Evolutionary conservation across 129 eudicot species (phyloP), one percentile per base, ranked within the genome.

Genomic region (Apium graveolens): DNA sequence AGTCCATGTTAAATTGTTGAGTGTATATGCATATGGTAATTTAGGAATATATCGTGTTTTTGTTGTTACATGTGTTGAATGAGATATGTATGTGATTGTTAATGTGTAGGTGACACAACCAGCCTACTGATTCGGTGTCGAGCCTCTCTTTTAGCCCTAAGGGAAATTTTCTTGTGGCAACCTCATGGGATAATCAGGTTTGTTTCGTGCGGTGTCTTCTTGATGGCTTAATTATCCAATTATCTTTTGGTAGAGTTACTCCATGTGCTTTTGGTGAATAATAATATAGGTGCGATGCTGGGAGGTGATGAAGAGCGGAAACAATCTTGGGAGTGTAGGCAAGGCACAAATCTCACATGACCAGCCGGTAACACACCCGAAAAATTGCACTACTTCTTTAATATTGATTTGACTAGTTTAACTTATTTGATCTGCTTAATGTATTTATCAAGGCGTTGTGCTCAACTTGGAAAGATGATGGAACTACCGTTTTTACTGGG

Each of bases 161-260:
- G 85, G 93, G 91, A 0, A 94, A 94, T 84, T 73, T 74, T 57
- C 84, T 94, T 9, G 88, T 94, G 42, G 97, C 93, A 44, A 94
- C 97, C 68, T 94, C 98, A 46, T 94, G 98, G 98, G 98, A 94
- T 88, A 94, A 89, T 63, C 98, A 94, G 96, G 98, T 94, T 77
- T 83, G 76, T 75, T 17, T 37, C 2, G 24, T 18, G 9, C 29
- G 11, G 21, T 34, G 21, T 17, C 11, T 34, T 41, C 13, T 18
- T 73, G 13, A n/a, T 43, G 27, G 9, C 35, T 43, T 26, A 12
- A 35, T 43, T 73, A 10, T 73, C 38, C 31, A 43, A 29, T 41
- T 43, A 18, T 43, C 5, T 43, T 39, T 24, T 11, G 7, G 75
- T 69, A 27, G 27, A 20, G 26, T 57, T n/a, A 55, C 18, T 35